phyloP scores from a whole-genome alignment of 495 filamentous ascomycete species.

The Aeminium ludgeri region DNA sequence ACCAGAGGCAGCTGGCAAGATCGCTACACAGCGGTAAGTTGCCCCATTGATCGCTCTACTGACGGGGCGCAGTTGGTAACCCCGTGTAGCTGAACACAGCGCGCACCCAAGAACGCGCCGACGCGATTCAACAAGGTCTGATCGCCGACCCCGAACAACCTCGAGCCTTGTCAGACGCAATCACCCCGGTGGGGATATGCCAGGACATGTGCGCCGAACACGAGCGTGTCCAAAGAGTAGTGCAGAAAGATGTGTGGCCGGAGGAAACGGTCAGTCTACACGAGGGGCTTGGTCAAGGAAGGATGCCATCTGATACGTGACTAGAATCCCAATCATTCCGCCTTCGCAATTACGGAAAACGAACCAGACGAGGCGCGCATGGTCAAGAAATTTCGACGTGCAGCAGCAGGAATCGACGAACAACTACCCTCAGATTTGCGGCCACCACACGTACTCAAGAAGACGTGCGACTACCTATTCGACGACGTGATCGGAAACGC shows the following conservation, averaged over 20 bases:
- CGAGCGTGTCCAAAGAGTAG: constrained; percentile 65
- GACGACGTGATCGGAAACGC: constrained; percentile 50
- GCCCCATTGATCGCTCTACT: not conserved
- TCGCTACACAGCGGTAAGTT: constrained; percentile 14
- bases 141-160: constrained; percentile 83
- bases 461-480: constrained; percentile 68
- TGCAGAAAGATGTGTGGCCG: constrained; percentile 37
- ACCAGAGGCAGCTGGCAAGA: constrained; percentile 8
- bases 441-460: constrained; percentile 52
- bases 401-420: constrained; percentile 81
- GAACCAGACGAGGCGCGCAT: constrained; percentile 39
- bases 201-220: constrained; percentile 89
- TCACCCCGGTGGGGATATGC: constrained; percentile 77
- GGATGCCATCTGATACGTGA: not conserved
- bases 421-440: constrained; percentile 86
- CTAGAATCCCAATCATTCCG: constrained; percentile 18
- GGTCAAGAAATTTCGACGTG: constrained; percentile 79
- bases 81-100: constrained; percentile 39
- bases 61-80: constrained; percentile 11
- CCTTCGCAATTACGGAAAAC: constrained; percentile 23
- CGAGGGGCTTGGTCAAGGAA: not conserved
- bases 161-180: constrained; percentile 62
- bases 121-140: constrained; percentile 53
- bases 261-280: constrained; percentile 30
- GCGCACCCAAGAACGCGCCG: constrained; percentile 47